Evolutionary conservation across 495 filamentous ascomycete species (phyloP), one percentile per base, ranked within the genome.

Genomic region (Clavariopsis aquatica): DNA sequence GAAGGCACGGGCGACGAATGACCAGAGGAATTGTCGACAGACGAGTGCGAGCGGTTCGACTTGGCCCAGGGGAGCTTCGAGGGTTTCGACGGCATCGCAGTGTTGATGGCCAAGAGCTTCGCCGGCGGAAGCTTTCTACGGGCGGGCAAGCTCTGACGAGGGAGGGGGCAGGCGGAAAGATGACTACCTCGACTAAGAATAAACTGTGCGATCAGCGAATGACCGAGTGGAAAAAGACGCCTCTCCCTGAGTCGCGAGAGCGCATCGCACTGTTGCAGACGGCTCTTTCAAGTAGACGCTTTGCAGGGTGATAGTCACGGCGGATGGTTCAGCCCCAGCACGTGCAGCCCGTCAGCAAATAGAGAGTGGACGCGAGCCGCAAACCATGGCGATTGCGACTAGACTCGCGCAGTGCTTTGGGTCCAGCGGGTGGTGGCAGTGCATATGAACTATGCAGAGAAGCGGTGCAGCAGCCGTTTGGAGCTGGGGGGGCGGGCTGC

Each of bases 1-100:
- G 62, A 62, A 28, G 62, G 63, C 59, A 68, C 54, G n/a, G 69
- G 49, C 29, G 65, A 61, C 9, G 64, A 36, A 28, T 65, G 65
- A 51, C 64, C 65, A 45, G 69, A 62, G 26, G 69, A 71, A 45
- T 20, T 68, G 45, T 66, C 65, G 54, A 65, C 64, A 23, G 65
- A 68, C 10, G 69, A 57, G 52, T 68, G 64, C 65, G 69, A 68
- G 29, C 52, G 49, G 36, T 71, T 71, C 55, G 60, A 62, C 69
- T 71, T 71, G 60, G 60, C 57, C 64, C 65, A 71, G 20, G 58
- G 59, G 46, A 71, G 45, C 38, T 65, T 69, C 36, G 68, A 60
- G 61, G 69, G 47, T 27, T 24, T 56, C 34, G 52, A 20, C 24
- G 51, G 69, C 68, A 71, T 71, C 47, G 64, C 65, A 68, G 65